Base-by-base conservation (phyloP, 2,329 filamentous ascomycete genomes). In the Xenoacremonium recifei region DNA sequence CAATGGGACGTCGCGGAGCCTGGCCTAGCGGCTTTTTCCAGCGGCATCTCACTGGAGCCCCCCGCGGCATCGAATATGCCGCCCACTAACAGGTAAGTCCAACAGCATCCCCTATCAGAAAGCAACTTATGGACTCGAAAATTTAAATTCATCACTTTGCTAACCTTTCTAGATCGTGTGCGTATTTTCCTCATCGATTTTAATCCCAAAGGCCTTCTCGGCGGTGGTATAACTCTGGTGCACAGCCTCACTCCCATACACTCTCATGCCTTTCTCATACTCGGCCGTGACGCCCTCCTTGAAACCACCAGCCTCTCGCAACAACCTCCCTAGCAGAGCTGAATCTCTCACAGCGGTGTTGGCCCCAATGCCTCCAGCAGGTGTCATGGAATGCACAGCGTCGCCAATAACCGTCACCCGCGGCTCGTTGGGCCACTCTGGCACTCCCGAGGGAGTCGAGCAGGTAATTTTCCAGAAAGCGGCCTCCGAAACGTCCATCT, bases 401-500 rank as follows among this genome's bases (percentile, higher is more conserved):
- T 82, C 78, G 1, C 79, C 79, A 40, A 82, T 75, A 1, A 80
- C 66, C 0, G 78, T 81, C 9, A 81, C 77, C 0, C 79, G 69
- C 0, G 74, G 70, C 39, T 80, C 72, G 33, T 79, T 83, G 7
- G 63, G 51, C 81, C 81, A 84, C 33, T 75, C 68, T 0, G 81
- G 80, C 0, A 84, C 77, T 2, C 80, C 79, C 1, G 67, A 67
- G 0, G 80, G 80, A 0, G 70, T 73, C 0, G 79, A 82, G 49
- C 78, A 84, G 2, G 80, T 83, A 35, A 85, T 83, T 52, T 82
- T 84, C 78, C 79, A 84, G 49, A 85, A 84, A 0, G 81, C 80
- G 0, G 80, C 76, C 48, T 84, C 77, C 0, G 60, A 48, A 41
- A 73, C 75, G 5, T 65, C 57, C 76, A 83, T 82, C 25, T 80